Evolutionary conservation across 148 eudicot species (phyloP).

Genomic region (Silene conica): DNA sequence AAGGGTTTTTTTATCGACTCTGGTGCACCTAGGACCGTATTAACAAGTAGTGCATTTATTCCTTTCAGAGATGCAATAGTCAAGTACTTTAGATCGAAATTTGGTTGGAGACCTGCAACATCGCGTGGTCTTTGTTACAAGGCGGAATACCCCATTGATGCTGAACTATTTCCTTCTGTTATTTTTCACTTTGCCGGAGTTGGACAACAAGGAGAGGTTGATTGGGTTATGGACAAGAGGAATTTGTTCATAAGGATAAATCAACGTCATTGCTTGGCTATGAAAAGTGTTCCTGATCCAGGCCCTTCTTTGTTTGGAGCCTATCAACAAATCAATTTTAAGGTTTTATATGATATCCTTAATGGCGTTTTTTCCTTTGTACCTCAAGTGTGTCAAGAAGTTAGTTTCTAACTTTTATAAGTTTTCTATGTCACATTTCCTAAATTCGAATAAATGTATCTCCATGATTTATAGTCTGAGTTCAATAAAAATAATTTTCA

Average conservation of each 20-base stretch:
- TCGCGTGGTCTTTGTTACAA: neutral
- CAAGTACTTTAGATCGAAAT: neutral
- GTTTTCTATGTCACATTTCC: neutral
- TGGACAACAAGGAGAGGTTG: neutral
- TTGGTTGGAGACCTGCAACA: neutral
- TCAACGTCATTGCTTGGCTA: neutral
- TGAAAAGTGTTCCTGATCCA: neutral
- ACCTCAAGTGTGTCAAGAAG: neutral
- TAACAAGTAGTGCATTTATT: neutral
- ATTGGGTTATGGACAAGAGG: slow-evolving; percentile 12
- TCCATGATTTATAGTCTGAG: too few relatives aligned
- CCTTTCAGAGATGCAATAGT: neutral
- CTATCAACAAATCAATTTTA: slow-evolving; percentile 22
- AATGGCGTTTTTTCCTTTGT: slow-evolving; percentile 7
- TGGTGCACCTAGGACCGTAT: slow-evolving; percentile 8
- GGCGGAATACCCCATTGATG: neutral
- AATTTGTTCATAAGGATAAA: neutral
- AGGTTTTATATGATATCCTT: neutral
- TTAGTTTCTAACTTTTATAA: neutral
- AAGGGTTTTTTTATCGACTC: slow-evolving; percentile 18
- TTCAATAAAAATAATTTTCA: too few relatives aligned
- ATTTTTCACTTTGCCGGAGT: neutral
- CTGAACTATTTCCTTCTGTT: slow-evolving; percentile 1
- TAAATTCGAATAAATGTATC: neutral
- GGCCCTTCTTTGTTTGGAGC: slow-evolving; percentile 8